Conservation (phyloP, 2,329 filamentous ascomycete species). For the Lasiodiplodia sp. region DNA sequence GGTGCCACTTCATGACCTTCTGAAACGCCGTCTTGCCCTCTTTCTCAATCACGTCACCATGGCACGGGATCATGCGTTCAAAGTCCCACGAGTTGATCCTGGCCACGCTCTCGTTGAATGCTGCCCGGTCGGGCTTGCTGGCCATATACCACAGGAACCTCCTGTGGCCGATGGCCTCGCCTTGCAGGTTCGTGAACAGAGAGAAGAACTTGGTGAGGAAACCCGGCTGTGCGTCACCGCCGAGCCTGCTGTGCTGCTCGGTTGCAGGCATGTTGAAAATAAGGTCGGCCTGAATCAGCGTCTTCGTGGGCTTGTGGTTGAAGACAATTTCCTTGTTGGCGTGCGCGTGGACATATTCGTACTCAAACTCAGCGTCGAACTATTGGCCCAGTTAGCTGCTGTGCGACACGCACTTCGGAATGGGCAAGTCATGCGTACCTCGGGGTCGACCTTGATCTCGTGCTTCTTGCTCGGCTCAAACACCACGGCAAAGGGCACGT, state of each 20-base stretch:
- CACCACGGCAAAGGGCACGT: slow-evolving; percentile 70
- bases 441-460: slow-evolving; percentile 65
- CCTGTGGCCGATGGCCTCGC: slow-evolving; percentile 75
- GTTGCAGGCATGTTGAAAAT: slow-evolving; percentile 88
- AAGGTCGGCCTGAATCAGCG: slow-evolving; percentile 87
- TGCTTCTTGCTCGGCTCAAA: slow-evolving; percentile 52
- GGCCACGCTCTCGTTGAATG: slow-evolving; percentile 73
- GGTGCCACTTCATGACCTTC: slow-evolving; percentile 84
- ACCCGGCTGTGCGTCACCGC: slow-evolving; percentile 62
- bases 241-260: slow-evolving; percentile 75
- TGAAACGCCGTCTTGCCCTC: slow-evolving; percentile 77
- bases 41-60: slow-evolving; percentile 85
- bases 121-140: slow-evolving; percentile 66
- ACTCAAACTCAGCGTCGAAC: slow-evolving; percentile 86
- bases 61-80: slow-evolving; percentile 84
- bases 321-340: slow-evolving; percentile 89
- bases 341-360: slow-evolving; percentile 81
- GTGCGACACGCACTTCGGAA: neutral
- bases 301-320: slow-evolving; percentile 77
- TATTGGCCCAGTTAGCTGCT: neutral
- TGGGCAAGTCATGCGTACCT: slow-evolving; percentile 43
- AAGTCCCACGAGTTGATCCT: slow-evolving; percentile 85
- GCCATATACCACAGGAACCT: slow-evolving; percentile 81
- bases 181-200: slow-evolving; percentile 66
- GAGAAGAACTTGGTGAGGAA: slow-evolving; percentile 65